Evolutionary conservation across 192 early-diverging fungal genomes (phyloP), one percentile per base, ranked within the genome.

Genomic region (Coemansia sp.): DNA sequence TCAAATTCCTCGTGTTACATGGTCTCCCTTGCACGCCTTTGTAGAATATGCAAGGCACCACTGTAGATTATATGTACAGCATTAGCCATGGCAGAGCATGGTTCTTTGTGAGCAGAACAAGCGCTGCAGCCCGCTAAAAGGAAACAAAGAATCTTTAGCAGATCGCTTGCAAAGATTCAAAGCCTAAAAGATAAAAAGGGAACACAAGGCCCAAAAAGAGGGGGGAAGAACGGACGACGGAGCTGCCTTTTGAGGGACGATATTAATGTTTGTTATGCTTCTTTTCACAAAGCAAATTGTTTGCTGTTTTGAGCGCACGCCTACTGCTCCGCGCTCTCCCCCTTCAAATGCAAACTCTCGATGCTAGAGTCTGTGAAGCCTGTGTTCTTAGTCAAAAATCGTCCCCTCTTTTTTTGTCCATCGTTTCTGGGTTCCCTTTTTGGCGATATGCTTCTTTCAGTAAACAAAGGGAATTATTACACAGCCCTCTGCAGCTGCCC

Each of bases 401-500:
- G 15, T n/a, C n/a, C n/a, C n/a, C n/a, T n/a, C 38, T 17, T 15
- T 23, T 54, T 54, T 54, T 54, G 29, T 30, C 52, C 52, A 54
- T 54, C 52, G 28, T 54, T 54, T 54, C 52, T 54, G 52, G 20
- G 52, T 50, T 27, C 52, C 30, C 27, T 30, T 33, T 48, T 48
- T 48, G 23, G 45, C 45, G 23, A 48, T 48, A 48, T 48, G 45
- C 45, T 9, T 20, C 23, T 48, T 13, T 22, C 45, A 10, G 29
- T 19, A n/a, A 29, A 54, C 27, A 54, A 54, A 54, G 52, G 52
- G 30, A 54, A 2, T 9, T 48, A 6, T 48, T 48, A 48, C 45
- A 48, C 45, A 5, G 1, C 10, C 2, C 45, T 27, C 20, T 22
- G 10, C 23, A 48, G 20, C 23, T 25, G 45, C 45, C 9, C n/a